Base-by-base conservation (phyloP, 805 yeast genomes). In the Metschnikowia rubicola region DNA sequence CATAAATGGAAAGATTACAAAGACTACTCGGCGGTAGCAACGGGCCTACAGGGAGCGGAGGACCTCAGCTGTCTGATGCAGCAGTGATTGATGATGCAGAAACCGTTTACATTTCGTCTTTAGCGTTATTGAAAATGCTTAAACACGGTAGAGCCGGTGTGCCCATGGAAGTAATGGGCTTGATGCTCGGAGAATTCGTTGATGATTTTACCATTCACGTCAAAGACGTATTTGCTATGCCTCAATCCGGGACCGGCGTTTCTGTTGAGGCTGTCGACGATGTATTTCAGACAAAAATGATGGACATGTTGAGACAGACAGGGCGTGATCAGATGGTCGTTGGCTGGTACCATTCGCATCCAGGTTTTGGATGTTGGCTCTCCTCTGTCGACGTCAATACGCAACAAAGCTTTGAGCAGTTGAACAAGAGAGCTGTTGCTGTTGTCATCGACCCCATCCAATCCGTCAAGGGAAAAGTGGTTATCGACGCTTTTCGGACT, bases 351-450 rank as follows among this genome's bases (percentile, higher is more conserved):
- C 99, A 94, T 66, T 91, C 98, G 11, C 99, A 94, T 70, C 99
- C 99, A 4, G 99, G 99, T 13, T 94, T 92, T 66, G 99, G 99
- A n/a, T 94, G 99, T 74, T 94, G 99, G 99, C 77, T 94, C 58
- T 91, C 98, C 10, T 83, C 91, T 29, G 98, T 94, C 29, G 99
- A 94, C 78, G 96, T 94, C 51, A 89, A 90, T 67, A 94, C 99
- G 3, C 99, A 94, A 65, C 97, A 92, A 66, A 88, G 97, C 32
- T 94, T 94, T 63, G 99, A 94, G 66, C 97, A 90, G 68, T 81
- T 94, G 67, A 92, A 92, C 66, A 85, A 84, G 54, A 79, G 99
- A 58, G 96, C 99, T 0, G 99, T 94, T 34, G 99, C 99, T 1
- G 99, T 94, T 30, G 99, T 94, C 35, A 86, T 94, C 51, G 99